Evolutionary conservation across 176 grass and related monocot species (phyloP).

Genomic region (Juncus inflexus): DNA sequence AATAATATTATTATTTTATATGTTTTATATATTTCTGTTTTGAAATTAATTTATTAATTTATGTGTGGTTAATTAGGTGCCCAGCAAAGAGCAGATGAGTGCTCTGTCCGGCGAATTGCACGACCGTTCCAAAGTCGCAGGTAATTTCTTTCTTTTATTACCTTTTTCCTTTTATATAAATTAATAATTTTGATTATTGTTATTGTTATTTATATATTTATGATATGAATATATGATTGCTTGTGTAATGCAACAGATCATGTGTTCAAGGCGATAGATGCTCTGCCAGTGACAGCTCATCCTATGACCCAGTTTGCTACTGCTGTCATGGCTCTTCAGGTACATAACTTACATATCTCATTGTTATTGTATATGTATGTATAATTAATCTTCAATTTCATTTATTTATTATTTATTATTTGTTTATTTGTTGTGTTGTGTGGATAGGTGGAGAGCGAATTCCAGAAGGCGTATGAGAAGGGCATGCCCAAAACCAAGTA

Average conservation of each 20-base stretch:
- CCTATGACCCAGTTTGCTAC: slow-evolving; percentile 95
- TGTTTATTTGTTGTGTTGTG: slow-evolving; percentile 21
- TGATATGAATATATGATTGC: not conserved
- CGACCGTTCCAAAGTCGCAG: slow-evolving; percentile 73
- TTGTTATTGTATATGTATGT: slow-evolving; percentile 9
- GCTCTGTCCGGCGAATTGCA: slow-evolving; percentile 64
- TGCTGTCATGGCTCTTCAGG: slow-evolving; percentile 98
- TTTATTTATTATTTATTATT: slow-evolving; percentile 10
- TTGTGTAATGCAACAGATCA: slow-evolving; percentile 44
- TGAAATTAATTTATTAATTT: slow-evolving; percentile 8
- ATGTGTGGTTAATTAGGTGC: slow-evolving; percentile 45
- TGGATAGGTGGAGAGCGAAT: slow-evolving; percentile 93
- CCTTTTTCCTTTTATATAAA: not conserved
- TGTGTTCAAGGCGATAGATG: slow-evolving; percentile 85
- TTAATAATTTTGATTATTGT: not conserved
- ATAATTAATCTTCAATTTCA: too few relatives aligned
- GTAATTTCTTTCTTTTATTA: slow-evolving; percentile 31
- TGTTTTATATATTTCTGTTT: slow-evolving; percentile 4
- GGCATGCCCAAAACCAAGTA: slow-evolving; percentile 93
- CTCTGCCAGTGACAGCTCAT: slow-evolving; percentile 79
- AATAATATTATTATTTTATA: too few relatives aligned
- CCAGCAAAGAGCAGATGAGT: slow-evolving; percentile 88
- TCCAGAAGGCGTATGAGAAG: slow-evolving; percentile 93
- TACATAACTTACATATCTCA: slow-evolving; percentile 9
- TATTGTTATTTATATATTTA: not conserved